Conservation (phyloP, 495 filamentous ascomycete species). For the Talaromyces ruber region DNA sequence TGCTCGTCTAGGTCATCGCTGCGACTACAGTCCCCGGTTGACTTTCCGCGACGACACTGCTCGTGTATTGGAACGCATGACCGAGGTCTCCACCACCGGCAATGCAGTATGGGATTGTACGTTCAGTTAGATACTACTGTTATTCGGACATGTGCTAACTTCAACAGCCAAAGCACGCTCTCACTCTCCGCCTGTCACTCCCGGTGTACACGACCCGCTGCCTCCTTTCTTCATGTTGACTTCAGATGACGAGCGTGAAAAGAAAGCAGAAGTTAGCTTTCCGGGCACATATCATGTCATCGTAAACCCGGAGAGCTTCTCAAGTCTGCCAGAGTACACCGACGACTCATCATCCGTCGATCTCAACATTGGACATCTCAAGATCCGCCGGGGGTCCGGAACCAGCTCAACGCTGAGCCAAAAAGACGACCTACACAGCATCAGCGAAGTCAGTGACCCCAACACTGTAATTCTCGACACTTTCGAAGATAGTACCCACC, state of each 20-base stretch:
- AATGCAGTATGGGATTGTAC: slow-evolving; percentile 49
- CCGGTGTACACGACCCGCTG: slow-evolving; percentile 29
- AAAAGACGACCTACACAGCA: slow-evolving; percentile 11
- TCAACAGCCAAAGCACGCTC: slow-evolving; percentile 15
- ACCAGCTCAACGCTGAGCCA: slow-evolving; percentile 15
- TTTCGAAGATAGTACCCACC: slow-evolving; percentile 39
- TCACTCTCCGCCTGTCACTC: slow-evolving; percentile 14
- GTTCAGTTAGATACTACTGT: slow-evolving; percentile 8
- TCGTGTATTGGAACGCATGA: slow-evolving; percentile 46
- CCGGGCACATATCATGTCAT: slow-evolving; percentile 53
- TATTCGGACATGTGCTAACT: not conserved
- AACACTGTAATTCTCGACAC: slow-evolving; percentile 38
- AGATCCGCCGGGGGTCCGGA: slow-evolving; percentile 7
- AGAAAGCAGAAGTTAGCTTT: slow-evolving; percentile 41
- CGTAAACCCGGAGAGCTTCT: slow-evolving; percentile 47
- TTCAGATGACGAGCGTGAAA: slow-evolving; percentile 53
- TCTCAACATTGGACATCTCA: not conserved
- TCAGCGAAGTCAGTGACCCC: slow-evolving; percentile 21
- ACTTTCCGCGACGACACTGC: slow-evolving; percentile 49
- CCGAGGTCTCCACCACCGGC: slow-evolving; percentile 38
- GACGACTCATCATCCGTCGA: slow-evolving; percentile 18
- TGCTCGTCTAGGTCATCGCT: slow-evolving; percentile 44
- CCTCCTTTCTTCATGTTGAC: slow-evolving; percentile 46
- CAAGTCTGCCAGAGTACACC: slow-evolving; percentile 43
- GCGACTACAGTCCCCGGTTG: slow-evolving; percentile 48